Evolutionary conservation across 1,139 yeast species (phyloP).

Genomic region (Petasospora rhodanensis): DNA sequence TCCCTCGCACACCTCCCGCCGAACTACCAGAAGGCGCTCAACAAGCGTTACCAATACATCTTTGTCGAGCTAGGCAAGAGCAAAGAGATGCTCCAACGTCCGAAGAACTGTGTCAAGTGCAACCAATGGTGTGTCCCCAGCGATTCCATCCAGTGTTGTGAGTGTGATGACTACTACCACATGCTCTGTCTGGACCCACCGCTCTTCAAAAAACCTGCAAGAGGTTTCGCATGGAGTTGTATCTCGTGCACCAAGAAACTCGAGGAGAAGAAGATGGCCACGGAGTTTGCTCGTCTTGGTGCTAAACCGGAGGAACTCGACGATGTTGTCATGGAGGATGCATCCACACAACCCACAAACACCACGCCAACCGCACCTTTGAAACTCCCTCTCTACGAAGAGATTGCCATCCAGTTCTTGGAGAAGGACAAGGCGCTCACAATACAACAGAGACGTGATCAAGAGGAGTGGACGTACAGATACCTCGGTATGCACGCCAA

Average conservation of each 20-base stretch:
- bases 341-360: background rate
- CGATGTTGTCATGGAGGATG: constrained; percentile 2
- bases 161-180: constrained; percentile 67
- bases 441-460: constrained; percentile 42
- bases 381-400: constrained; percentile 54
- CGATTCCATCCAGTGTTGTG: constrained; percentile 82
- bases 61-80: constrained; percentile 71
- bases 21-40: constrained; percentile 57
- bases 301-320: background rate
- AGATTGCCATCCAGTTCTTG: constrained; percentile 51
- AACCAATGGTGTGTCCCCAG: constrained; percentile 76
- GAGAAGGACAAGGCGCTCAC: constrained; percentile 40
- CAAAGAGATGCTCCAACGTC: constrained; percentile 58
- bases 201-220: constrained; percentile 66
- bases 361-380: constrained; percentile 5
- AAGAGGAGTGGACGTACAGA: constrained; percentile 77
- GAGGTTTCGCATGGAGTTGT: constrained; percentile 95
- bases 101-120: constrained; percentile 71
- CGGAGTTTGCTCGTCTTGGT: constrained; percentile 12
- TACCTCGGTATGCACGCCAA: constrained; percentile 76
- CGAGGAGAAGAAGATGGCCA: constrained; percentile 22
- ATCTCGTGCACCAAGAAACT: constrained; percentile 59
- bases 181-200: constrained; percentile 89
- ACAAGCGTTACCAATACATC: constrained; percentile 66
- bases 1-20: constrained; percentile 44